These are phyloP conservation scores for Magnusiomyces suaveolens DNA, from an alignment of 1,139 yeast genomes.

Conservation along the genomic window DNA sequence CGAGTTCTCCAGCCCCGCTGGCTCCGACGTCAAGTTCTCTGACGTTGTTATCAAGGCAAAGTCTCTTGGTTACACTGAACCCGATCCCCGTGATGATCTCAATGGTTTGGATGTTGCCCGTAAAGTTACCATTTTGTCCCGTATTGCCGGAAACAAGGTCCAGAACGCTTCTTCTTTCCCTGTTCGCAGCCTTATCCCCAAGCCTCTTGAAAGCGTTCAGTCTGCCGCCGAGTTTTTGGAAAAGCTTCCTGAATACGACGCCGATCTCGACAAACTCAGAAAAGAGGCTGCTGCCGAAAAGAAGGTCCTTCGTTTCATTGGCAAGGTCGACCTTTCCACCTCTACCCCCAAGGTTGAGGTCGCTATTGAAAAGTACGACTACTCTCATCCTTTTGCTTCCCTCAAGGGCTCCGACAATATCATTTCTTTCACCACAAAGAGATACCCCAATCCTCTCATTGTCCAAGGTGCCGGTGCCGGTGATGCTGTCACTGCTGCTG, in stretches of 20 bases:
- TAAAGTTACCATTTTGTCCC: conserved; percentile 89
- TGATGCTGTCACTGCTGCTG: conserved; percentile 97
- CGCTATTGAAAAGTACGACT: conserved; percentile 69
- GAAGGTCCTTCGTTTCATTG: conserved; percentile 88
- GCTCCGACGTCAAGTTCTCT: conserved; percentile 61
- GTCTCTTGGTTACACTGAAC: conserved; percentile 91
- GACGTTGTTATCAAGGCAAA: conserved; percentile 86
- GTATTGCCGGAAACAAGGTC: conserved; percentile 78
- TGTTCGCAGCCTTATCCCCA: conserved; percentile 86
- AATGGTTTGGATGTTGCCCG: conserved; percentile 97
- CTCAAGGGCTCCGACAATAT: conserved; percentile 95
- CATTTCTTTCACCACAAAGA: conserved; percentile 77
- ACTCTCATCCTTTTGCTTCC: conserved; percentile 91
- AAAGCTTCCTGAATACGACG: conserved; percentile 74
- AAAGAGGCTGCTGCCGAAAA: conserved; percentile 71
- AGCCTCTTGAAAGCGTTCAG: conserved; percentile 62
- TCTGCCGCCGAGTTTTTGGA: conserved; percentile 70
- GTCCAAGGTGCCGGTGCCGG: conserved; percentile 88
- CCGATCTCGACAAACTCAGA: conserved; percentile 65
- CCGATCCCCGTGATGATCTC: conserved; percentile 97
- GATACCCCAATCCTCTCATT: conserved; percentile 87
- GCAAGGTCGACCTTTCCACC: conserved; percentile 64
- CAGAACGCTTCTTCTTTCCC: conserved; percentile 95
- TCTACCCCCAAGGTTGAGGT: conserved; percentile 54
- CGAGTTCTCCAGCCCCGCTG: conserved; percentile 65